Evolutionary conservation across 2,329 filamentous ascomycete genomes (phyloP).

Genomic region (Colletotrichum gloeosporioides): DNA sequence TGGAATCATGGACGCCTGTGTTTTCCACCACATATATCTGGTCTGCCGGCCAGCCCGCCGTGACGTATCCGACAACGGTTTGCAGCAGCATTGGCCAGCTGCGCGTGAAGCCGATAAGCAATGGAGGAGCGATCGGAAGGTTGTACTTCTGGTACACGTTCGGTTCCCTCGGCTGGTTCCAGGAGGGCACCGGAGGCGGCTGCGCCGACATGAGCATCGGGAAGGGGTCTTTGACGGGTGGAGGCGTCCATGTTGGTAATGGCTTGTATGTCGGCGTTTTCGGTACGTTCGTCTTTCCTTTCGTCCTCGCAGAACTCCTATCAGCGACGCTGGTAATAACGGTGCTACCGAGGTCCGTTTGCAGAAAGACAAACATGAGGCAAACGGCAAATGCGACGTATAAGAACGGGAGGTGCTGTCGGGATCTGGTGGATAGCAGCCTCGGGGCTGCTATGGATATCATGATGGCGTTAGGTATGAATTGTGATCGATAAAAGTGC

Average conservation of each 20-base stretch:
- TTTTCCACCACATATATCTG: constrained; percentile 67
- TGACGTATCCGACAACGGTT: constrained; percentile 61
- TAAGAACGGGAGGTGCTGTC: background rate
- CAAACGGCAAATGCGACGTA: background rate
- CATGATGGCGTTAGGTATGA: background rate
- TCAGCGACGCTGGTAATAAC: background rate
- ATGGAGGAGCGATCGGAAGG: constrained; percentile 47
- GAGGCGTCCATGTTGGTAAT: constrained; percentile 28
- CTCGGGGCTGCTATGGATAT: constrained; percentile 6
- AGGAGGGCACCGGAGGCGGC: constrained; percentile 47
- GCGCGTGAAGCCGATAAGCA: constrained; percentile 64
- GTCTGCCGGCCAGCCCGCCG: constrained; percentile 61
- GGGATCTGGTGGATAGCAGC: background rate
- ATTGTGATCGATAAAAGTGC: too few relatives aligned
- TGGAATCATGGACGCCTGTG: constrained; percentile 60
- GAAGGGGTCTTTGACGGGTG: constrained; percentile 48
- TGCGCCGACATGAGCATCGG: constrained; percentile 39
- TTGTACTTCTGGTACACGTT: constrained; percentile 43
- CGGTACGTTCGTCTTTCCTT: background rate
- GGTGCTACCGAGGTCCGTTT: background rate
- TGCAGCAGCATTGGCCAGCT: constrained; percentile 62
- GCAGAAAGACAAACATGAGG: background rate
- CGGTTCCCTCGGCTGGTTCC: constrained; percentile 43
- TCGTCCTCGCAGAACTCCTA: background rate
- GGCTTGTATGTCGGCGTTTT: constrained; percentile 13